A percentile compares a stretch with the other conserved stretches of the same genome.
Evolutionary conservation across 192 early-diverging fungal species (phyloP).

Genomic region (Backusella parvicylindrica): DNA sequence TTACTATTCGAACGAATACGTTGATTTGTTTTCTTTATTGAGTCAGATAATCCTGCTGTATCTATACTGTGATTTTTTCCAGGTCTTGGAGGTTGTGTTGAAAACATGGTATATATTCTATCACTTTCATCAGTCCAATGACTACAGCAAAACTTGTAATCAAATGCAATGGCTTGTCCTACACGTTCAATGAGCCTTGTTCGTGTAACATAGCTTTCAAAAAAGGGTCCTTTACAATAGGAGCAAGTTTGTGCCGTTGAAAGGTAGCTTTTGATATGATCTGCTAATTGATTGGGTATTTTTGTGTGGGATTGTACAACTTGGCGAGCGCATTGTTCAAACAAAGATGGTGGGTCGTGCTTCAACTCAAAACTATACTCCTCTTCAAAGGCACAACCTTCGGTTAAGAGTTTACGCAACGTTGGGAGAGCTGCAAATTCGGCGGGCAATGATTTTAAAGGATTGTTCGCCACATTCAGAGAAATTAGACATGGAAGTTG

Average conservation of each 20-base stretch:
- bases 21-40: background rate
- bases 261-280: conserved; percentile 66
- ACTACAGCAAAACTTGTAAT: conserved; percentile 67
- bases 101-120: conserved; percentile 57
- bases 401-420: conserved; percentile 53
- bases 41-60: background rate
- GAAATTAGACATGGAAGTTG: conserved; percentile 57
- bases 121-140: conserved; percentile 76
- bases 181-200: conserved; percentile 58
- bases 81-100: background rate
- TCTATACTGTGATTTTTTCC: background rate
- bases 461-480: conserved; percentile 66
- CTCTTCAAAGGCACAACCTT: conserved; percentile 48
- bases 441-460: conserved; percentile 61
- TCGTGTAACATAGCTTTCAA: conserved; percentile 57
- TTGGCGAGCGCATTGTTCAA: conserved; percentile 73
- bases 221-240: conserved; percentile 78
- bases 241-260: conserved; percentile 57
- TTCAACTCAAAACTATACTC: conserved; percentile 39
- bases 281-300: conserved; percentile 46
- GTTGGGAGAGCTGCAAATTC: conserved; percentile 65
- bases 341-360: conserved; percentile 58
- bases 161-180: conserved; percentile 46
- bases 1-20: conserved; percentile 8
- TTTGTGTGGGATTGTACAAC: conserved; percentile 64